Base-by-base conservation (phyloP, 1,284 basidiomycete genomes). In the Polyporus tsugae region DNA sequence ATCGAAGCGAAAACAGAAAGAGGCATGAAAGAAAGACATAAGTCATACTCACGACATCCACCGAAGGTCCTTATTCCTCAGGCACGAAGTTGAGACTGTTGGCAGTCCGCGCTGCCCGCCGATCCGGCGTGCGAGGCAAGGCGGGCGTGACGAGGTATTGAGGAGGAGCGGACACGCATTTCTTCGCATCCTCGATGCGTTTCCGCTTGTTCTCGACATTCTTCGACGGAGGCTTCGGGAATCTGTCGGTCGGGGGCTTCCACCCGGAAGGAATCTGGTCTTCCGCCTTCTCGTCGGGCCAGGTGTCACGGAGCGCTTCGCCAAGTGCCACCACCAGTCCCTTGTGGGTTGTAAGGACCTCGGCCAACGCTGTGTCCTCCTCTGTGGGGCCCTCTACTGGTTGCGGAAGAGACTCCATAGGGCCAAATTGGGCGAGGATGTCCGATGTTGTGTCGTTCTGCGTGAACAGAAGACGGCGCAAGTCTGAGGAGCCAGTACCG, bases 171-270 rank as follows among this genome's bases (percentile, higher is more conserved):
- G 52, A 55, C 1, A 17, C 11, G 52, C 15, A 17, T 6, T 19
- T 22, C 15, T 19, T 55, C 29, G 52, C 25, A 9, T 55, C 17
- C 11, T 33, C 7, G 10, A 17, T 19, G 33, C 52, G 52, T 10
- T 19, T 15, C 52, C 52, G 52, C 52, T 55, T 55, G 52, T 55
- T 55, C 52, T 55, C 33, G 29, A 33, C 17, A 17, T 55, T 55
- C 52, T 15, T 55, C 52, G 52, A 55, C 15, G 52, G 52, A 10
- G 29, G 29, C 11, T 33, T 15, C 25, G 29, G 52, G 29, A 55
- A 55, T 13, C 7, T 4, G 15, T 17, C 13, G 13, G 33, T 19
- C 17, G 52, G 39, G 13, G 39, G 29, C 15, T 33, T 55, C 52
- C 52, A 35, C 7, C 15, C 33, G 0, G 29, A 22, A 6, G 52